Conservation (phyloP, 2,329 filamentous ascomycete species). For the Phyllosticta citribraziliensis region DNA sequence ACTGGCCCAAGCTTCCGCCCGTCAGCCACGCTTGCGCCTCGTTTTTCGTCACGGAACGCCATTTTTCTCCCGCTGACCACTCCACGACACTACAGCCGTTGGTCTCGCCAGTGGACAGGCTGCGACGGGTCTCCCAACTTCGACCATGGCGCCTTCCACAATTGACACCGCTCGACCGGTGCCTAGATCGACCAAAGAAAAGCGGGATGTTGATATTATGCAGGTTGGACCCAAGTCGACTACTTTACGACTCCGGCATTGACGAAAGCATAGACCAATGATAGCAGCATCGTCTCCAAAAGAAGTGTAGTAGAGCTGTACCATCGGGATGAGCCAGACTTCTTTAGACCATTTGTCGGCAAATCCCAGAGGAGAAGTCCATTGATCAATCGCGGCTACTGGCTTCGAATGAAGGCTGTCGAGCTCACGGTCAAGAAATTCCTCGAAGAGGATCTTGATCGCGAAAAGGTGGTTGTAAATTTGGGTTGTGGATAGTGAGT, state of each 20-base stretch:
- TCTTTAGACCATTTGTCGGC: slow-evolving; percentile 78
- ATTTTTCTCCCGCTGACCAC: neutral
- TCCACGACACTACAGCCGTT: neutral
- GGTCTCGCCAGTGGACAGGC: neutral
- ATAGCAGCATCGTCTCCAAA: slow-evolving; percentile 86
- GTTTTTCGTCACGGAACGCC: neutral
- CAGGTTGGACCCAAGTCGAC: slow-evolving; percentile 9
- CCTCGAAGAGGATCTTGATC: slow-evolving; percentile 46
- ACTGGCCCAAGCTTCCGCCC: neutral
- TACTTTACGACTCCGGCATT: neutral
- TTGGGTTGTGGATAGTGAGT: slow-evolving; percentile 84
- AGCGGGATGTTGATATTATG: slow-evolving; percentile 28
- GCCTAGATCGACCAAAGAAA: slow-evolving; percentile 11
- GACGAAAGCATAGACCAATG: slow-evolving; percentile 58
- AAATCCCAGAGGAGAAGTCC: slow-evolving; percentile 78
- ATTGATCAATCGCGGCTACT: slow-evolving; percentile 82
- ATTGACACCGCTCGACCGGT: neutral
- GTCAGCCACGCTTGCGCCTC: neutral
- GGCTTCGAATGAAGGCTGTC: slow-evolving; percentile 74
- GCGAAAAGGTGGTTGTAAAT: slow-evolving; percentile 67
- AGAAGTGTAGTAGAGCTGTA: slow-evolving; percentile 87
- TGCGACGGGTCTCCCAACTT: neutral
- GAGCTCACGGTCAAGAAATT: slow-evolving; percentile 68
- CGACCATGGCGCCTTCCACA: neutral
- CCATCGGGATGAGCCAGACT: slow-evolving; percentile 65